Evolutionary conservation across 768 basidiomycete genomes (phyloP).

Genomic region (Russula compacta): DNA sequence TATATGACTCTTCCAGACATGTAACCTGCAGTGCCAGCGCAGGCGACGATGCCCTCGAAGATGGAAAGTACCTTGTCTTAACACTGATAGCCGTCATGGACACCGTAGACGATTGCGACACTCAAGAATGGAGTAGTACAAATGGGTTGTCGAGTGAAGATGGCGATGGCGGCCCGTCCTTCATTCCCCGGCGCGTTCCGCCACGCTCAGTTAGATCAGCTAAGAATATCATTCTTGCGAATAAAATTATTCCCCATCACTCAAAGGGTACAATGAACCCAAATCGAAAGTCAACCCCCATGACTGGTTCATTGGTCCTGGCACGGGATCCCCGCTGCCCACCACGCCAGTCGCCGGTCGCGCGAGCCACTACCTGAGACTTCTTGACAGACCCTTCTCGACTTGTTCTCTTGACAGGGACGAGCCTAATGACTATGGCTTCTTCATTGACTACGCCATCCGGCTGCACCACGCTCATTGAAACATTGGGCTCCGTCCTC

Average conservation of each 20-base stretch:
- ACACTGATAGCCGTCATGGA: constrained; percentile 31
- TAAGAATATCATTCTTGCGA: not conserved
- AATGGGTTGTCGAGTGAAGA: not conserved
- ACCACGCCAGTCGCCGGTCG: not conserved
- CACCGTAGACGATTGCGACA: not conserved
- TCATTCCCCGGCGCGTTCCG: not conserved
- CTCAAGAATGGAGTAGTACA: not conserved
- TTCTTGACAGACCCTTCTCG: not conserved
- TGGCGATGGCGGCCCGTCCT: constrained; percentile 1
- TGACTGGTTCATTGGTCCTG: not conserved
- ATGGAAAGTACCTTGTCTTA: constrained; percentile 39
- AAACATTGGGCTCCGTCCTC: not conserved
- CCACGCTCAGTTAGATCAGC: not conserved
- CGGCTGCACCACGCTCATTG: not conserved
- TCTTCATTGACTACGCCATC: not conserved
- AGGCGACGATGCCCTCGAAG: constrained; percentile 43
- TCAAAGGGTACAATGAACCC: not conserved
- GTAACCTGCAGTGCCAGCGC: constrained; percentile 60
- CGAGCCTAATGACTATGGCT: not conserved
- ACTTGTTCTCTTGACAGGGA: not conserved
- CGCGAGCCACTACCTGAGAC: not conserved
- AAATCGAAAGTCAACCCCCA: not conserved
- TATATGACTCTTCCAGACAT: constrained; percentile 60
- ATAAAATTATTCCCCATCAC: not conserved
- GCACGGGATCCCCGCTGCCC: not conserved